phyloP scores from a whole-genome alignment of 2,329 filamentous ascomycete genomes.

The Teratosphaeria epicoccoides region DNA sequence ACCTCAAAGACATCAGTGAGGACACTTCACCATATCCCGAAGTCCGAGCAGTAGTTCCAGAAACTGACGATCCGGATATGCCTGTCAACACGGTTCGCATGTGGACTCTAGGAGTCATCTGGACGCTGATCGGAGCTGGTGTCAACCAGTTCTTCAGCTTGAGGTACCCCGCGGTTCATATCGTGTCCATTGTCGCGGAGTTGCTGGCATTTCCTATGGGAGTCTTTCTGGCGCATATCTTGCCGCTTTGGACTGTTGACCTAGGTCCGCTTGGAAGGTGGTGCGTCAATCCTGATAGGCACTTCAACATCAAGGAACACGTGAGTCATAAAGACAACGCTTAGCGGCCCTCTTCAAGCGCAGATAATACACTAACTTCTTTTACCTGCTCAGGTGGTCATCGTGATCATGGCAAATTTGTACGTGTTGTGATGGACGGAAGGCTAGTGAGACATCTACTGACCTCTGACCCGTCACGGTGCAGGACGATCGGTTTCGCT shows the following conservation, averaged over 20 bases:
- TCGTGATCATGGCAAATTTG: slow-evolving; percentile 31
- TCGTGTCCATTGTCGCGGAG: slow-evolving; percentile 78
- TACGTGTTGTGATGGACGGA: too few species aligned
- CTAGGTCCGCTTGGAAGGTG: slow-evolving; percentile 35
- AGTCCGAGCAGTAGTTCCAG: slow-evolving; percentile 23
- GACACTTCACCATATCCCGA: slow-evolving; percentile 52
- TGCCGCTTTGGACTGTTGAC: slow-evolving; percentile 46
- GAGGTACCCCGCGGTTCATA: slow-evolving; percentile 80
- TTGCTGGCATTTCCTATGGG: slow-evolving; percentile 77
- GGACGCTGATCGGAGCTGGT: slow-evolving; percentile 34
- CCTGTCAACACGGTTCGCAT: slow-evolving; percentile 52
- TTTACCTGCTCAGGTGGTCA: slow-evolving; percentile 28
- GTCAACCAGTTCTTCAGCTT: slow-evolving; percentile 76
- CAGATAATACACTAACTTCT: background rate
- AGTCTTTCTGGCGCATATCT: slow-evolving; percentile 61
- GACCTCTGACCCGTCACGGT: too few species aligned
- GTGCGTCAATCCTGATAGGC: slow-evolving; percentile 25
- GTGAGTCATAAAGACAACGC: slow-evolving; percentile 19
- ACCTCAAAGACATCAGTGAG: slow-evolving; percentile 16
- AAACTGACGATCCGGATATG: slow-evolving; percentile 51
- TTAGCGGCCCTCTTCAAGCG: too few species aligned
- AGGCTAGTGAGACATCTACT: too few species aligned
- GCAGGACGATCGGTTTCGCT: slow-evolving; percentile 42
- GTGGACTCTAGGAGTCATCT: slow-evolving; percentile 37
- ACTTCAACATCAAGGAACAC: slow-evolving; percentile 48